Evolutionary conservation across 164 flowering plant species (phyloP).

Genomic region (Dillenia suffruticosa): DNA sequence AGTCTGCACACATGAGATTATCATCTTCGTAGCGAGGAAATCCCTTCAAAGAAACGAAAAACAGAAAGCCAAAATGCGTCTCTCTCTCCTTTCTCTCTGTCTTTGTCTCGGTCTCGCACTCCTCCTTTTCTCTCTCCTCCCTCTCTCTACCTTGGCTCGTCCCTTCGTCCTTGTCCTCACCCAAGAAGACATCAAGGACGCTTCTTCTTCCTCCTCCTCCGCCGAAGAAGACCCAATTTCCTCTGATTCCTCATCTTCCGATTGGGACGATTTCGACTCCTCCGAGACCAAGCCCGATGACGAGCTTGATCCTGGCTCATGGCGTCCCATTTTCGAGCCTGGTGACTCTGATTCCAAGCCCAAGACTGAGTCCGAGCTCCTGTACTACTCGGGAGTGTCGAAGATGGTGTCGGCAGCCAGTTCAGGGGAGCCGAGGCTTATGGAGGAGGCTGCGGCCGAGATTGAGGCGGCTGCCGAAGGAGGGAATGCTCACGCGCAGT

Average conservation of each 20-base stretch:
- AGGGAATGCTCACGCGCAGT: constrained; percentile 73
- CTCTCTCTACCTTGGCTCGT: constrained; percentile 34
- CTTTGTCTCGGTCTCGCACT: constrained; percentile 14
- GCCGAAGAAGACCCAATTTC: constrained; percentile 19
- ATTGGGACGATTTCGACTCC: constrained; percentile 80
- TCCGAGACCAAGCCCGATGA: constrained; percentile 51
- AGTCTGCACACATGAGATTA: too few species aligned
- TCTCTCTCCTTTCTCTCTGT: constrained; percentile 3
- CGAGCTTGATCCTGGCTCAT: constrained; percentile 90
- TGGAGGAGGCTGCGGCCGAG: constrained; percentile 68
- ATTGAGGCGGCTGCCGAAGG: constrained; percentile 44
- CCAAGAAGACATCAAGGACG: constrained; percentile 60
- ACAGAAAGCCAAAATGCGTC: background rate
- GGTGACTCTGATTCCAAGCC: constrained; percentile 11
- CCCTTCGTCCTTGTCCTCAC: constrained; percentile 68
- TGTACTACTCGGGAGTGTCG: constrained; percentile 50
- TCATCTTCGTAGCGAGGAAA: too few species aligned
- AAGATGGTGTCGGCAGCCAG: constrained; percentile 50
- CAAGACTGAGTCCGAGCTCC: constrained; percentile 14
- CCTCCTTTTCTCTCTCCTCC: constrained; percentile 27
- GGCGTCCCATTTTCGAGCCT: constrained; percentile 85
- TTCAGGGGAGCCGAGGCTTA: constrained; percentile 37
- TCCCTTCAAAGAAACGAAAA: too few species aligned
- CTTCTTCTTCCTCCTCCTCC: constrained; percentile 19
- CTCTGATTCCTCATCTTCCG: constrained; percentile 37